Evolutionary conservation across 257 asterid genomes (phyloP).

Genomic region (Henckelia pumila): DNA sequence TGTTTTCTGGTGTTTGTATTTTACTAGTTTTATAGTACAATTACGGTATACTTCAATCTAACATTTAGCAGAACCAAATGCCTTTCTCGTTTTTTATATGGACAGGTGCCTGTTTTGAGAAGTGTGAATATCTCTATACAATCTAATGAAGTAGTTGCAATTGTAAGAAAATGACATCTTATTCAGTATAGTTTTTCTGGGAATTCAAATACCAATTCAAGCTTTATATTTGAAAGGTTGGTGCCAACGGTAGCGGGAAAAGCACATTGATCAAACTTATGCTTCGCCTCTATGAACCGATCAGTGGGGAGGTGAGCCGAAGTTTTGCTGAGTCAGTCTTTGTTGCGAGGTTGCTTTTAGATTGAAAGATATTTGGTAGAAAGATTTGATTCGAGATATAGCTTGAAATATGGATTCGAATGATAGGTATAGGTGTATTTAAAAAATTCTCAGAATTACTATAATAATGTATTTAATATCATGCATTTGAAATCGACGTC

Average conservation of each 20-base stretch:
- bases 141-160: conserved; percentile 46
- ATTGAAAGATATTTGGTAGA: no score
- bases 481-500: no score
- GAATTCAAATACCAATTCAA: conserved; percentile 21
- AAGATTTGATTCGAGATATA: no score
- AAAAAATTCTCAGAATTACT: no score
- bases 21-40: background rate
- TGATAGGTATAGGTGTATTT: no score
- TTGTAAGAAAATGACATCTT: conserved; percentile 32
- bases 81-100: conserved; percentile 24
- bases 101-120: conserved; percentile 40
- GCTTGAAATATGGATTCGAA: no score
- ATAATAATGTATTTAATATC: no score
- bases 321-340: background rate
- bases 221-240: conserved; percentile 38
- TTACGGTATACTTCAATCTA: no score
- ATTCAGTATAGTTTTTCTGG: background rate
- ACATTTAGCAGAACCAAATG: background rate
- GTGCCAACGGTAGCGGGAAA: conserved; percentile 56
- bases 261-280: conserved; percentile 56
- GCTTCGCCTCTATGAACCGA: conserved; percentile 55
- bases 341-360: no score
- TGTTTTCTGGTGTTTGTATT: background rate
- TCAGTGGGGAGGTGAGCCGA: conserved; percentile 48
- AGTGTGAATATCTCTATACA: conserved; percentile 39